A percentile compares a stretch with the other conserved stretches of the same genome.
These are phyloP conservation scores for Penicillium turbatum DNA, from an alignment of 495 filamentous ascomycete genomes.

Conservation along the genomic window DNA sequence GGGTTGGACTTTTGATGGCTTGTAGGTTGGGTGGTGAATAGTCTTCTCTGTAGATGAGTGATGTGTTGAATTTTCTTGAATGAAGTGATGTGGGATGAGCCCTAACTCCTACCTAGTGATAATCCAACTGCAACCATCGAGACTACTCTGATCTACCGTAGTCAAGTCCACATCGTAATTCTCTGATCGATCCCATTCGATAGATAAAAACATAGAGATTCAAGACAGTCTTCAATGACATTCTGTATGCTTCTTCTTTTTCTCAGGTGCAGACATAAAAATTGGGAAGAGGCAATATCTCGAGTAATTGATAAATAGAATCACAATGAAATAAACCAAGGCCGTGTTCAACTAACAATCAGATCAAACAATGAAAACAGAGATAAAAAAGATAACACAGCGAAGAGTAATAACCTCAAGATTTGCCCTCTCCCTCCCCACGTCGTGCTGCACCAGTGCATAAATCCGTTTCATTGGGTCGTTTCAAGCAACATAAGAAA, in stretches of 20 bases:
- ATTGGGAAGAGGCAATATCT: not conserved
- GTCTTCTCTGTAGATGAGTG: too few species aligned
- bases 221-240: constrained; percentile 14
- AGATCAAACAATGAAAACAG: not conserved
- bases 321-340: constrained; percentile 12
- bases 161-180: not conserved
- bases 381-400: constrained; percentile 1
- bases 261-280: constrained; percentile 1
- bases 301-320: not conserved
- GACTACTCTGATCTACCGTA: not conserved
- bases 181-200: not conserved
- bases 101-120: too few species aligned
- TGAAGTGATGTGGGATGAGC: too few species aligned
- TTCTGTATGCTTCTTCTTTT: constrained; percentile 16
- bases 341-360: not conserved
- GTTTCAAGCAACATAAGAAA: constrained; percentile 9
- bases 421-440: constrained; percentile 11
- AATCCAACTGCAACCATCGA: not conserved
- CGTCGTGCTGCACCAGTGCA: constrained; percentile 27
- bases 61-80: too few species aligned
- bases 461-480: constrained; percentile 22
- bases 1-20: not conserved
- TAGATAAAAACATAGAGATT: not conserved
- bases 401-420: constrained; percentile 8
- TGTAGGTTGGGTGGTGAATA: not conserved